Evolutionary conservation across 352 stramenopile species (phyloP), one percentile per base, ranked within the genome.

Genomic region (Phytophthora pseudosyringae): DNA sequence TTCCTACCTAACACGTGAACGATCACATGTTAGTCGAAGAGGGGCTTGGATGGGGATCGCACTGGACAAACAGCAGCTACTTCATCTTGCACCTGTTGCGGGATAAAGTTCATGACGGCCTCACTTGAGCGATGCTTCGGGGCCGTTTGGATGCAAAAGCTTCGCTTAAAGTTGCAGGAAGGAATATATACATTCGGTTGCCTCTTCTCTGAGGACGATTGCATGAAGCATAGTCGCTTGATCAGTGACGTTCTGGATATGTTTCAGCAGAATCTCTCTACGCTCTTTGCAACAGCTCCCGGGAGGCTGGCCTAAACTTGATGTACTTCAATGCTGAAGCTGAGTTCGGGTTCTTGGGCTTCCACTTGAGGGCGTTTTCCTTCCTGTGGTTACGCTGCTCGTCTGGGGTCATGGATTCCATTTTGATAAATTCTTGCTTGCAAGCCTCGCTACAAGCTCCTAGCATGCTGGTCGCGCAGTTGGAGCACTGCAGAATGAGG

Each of bases 341-440:
- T 5, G 62, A 65, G 58, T 90, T 92, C 6, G 80, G 79, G 49
- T 84, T 92, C 46, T 70, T 60, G 3, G 73, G 70, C 45, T 87
- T 85, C 71, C 78, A 94, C 43, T 73, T 64, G 9, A 68, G 16
- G 0, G 81, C 75, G 32, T 92, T 75, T 18, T 70, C 32, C 51
- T 94, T 91, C 12, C 81, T 76, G 63, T 91, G 86, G 47, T 35
- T 55, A 15, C 79, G 78, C 47, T 86, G 79, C 35, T 86, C 65
- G 1, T 89, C 75, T 0, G 41, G 58, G 0, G 64, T 69, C 82
- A 91, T 88, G 3, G 54, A 50, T 63, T 73, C 45, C 82, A 91
- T 90, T 48, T 81, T 81, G 39, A 81, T 9, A 32, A 78, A 77
- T 58, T 88, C 73, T 13, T 86, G 61, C 28, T 78, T 75, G 57